A percentile compares a stretch with the other conserved stretches of the same genome.
Evolutionary conservation across 2,329 filamentous ascomycete genomes (phyloP).

Genomic region (Diaporthe amygdali): DNA sequence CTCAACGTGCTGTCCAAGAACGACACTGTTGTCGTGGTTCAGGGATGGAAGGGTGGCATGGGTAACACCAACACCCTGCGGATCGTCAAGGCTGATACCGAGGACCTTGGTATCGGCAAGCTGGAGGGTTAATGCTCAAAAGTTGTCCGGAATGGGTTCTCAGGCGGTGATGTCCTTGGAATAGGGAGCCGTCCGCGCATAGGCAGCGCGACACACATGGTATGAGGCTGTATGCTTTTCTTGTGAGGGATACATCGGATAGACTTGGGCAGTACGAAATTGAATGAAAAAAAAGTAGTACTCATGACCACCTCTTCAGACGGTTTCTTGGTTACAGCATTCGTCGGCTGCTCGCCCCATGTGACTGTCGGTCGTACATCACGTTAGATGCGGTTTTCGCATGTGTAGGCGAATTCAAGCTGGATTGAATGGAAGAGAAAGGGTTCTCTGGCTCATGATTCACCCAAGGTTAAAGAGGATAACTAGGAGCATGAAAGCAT

Average conservation of each 20-base stretch:
- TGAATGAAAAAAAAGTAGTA: conserved; percentile 11
- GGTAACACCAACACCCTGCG: conserved; percentile 86
- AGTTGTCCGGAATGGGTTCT: not conserved
- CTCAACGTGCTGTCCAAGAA: conserved; percentile 76
- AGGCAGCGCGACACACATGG: not conserved
- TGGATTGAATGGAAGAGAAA: no score
- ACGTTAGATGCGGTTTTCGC: not conserved
- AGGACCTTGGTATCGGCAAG: conserved; percentile 62
- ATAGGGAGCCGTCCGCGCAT: not conserved
- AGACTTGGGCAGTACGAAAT: conserved; percentile 15
- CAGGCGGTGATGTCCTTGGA: not conserved
- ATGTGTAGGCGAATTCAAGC: not conserved
- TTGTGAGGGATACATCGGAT: conserved; percentile 14
- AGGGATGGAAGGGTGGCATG: conserved; percentile 91
- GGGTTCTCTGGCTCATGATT: not conserved
- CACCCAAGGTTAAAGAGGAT: not conserved
- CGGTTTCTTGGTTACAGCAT: not conserved
- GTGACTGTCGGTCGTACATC: not conserved
- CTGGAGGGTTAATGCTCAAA: conserved; percentile 17
- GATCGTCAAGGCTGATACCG: conserved; percentile 65
- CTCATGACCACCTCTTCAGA: conserved; percentile 2
- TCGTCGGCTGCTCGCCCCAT: not conserved
- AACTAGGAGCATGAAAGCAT: not conserved
- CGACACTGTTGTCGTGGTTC: conserved; percentile 81
- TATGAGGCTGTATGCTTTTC: not conserved